Conservation (phyloP, 257 asterid species). For the Primulina tabacum region DNA sequence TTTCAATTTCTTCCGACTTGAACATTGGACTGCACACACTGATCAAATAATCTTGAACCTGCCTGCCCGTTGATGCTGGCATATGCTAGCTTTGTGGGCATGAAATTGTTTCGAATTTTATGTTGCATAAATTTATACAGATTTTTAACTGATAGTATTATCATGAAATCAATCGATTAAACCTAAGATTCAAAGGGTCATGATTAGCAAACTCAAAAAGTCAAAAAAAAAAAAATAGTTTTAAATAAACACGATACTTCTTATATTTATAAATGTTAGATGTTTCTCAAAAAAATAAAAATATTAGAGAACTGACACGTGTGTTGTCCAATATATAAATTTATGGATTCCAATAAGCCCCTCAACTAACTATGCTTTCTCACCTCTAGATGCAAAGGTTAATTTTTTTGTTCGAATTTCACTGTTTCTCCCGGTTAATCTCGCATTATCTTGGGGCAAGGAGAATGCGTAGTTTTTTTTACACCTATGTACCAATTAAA, state of each 20-base stretch:
- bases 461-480: not conserved
- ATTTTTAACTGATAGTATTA: not conserved
- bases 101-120: not conserved
- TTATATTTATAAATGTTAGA: too few relatives aligned
- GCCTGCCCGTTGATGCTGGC: not conserved
- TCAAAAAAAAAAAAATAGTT: too few relatives aligned
- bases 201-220: too few relatives aligned
- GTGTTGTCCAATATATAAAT: not conserved
- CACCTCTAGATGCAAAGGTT: not conserved
- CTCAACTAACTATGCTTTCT: not conserved
- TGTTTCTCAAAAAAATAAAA: too few relatives aligned
- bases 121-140: not conserved
- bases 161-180: not conserved
- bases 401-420: not conserved
- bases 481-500: too few relatives aligned
- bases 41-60: not conserved
- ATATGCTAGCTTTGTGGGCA: not conserved
- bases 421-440: too few relatives aligned
- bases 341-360: too few relatives aligned
- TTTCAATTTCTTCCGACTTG: conserved; percentile 87
- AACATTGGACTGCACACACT: conserved; percentile 74
- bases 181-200: not conserved
- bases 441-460: too few relatives aligned
- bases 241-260: too few relatives aligned
- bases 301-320: not conserved